Base-by-base conservation (phyloP, 352 stramenopile genomes). In the Phytophthora cryptogea region DNA sequence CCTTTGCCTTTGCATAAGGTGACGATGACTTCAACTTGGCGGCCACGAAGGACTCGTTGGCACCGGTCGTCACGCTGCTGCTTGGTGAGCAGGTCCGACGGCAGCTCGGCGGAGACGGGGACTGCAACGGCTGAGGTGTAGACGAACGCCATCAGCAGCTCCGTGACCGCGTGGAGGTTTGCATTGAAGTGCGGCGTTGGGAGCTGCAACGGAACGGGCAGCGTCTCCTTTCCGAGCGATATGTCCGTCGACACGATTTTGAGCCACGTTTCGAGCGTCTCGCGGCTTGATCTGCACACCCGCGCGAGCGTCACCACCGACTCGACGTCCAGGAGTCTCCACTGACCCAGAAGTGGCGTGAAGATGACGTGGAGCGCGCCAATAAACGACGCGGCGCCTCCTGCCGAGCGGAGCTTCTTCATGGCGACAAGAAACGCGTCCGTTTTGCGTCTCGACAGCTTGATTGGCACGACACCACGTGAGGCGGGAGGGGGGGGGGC, bases 21-120 rank as follows among this genome's bases (percentile, higher is more conserved):
- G 4, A 84, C 49, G 13, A 70, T 65, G 31, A 88, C 47, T 27
- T 53, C 17, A n/a, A 78, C 64, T 26, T 47, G 52, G 8, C 77
- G 63, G 1, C 69, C 74, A 13, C 40, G 35, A 1, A 70, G 16
- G 5, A 83, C 63, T 23, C 65, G 63, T 26, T 58, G 42, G 6
- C 66, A 59, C 23, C 52, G 60, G 7, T 68, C 52, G 35, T 70
- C 40, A 4, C 40, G n/a, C 33, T 59, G 37, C 17, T 72, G 52
- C 17, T 66, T 67, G n/a, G 47, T 41, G 4, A 42, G 20, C 0
- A 69, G 48, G 6, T 72, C 53, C 3, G 26, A 4, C 6, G 71
- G 62, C 10, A 88, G 64, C 1, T 66, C 37, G 4, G 31, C 39
- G 3, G 50, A 41, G 17, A 68, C 23, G 2, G 76, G 64, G n/a